Percentiles rank a stretch among this genome's conserved stretches.
phyloP scores from a whole-genome alignment of 1,139 yeast genomes.

The Casaregolazyma lundiana region DNA sequence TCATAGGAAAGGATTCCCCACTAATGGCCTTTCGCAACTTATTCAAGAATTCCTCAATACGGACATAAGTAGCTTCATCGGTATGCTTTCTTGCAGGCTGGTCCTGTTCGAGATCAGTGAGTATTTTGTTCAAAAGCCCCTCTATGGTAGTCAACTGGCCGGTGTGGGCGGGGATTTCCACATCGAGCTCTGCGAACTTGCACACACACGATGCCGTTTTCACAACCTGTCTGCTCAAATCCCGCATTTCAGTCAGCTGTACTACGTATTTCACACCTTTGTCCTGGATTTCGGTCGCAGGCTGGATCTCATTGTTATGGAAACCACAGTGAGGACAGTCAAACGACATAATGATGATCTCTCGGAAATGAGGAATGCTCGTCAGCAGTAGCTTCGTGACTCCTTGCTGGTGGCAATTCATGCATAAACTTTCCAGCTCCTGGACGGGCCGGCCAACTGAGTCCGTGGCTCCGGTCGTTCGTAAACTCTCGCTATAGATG shows the following conservation, averaged over 20 bases:
- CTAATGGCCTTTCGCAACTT: constrained; percentile 56
- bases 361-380: constrained; percentile 85
- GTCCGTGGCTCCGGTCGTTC: constrained; percentile 48
- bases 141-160: constrained; percentile 93
- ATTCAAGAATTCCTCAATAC: constrained; percentile 64
- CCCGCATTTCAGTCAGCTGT: constrained; percentile 64
- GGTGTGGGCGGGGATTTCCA: constrained; percentile 92
- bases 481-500: constrained; percentile 24
- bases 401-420: constrained; percentile 90
- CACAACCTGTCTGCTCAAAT: constrained; percentile 85
- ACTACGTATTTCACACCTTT: constrained; percentile 76
- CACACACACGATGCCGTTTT: constrained; percentile 87
- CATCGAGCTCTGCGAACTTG: constrained; percentile 75
- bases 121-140: constrained; percentile 79
- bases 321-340: constrained; percentile 93
- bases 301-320: constrained; percentile 88
- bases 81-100: constrained; percentile 70
- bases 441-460: constrained; percentile 96
- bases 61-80: constrained; percentile 71
- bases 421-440: constrained; percentile 90
- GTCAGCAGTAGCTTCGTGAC: constrained; percentile 79
- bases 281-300: constrained; percentile 77
- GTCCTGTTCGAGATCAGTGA: constrained; percentile 73
- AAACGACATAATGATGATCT: constrained; percentile 90
- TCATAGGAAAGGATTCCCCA: constrained; percentile 71